Evolutionary conservation across 2,329 filamentous ascomycete genomes (phyloP).

Genomic region (Seiridium cupressi): DNA sequence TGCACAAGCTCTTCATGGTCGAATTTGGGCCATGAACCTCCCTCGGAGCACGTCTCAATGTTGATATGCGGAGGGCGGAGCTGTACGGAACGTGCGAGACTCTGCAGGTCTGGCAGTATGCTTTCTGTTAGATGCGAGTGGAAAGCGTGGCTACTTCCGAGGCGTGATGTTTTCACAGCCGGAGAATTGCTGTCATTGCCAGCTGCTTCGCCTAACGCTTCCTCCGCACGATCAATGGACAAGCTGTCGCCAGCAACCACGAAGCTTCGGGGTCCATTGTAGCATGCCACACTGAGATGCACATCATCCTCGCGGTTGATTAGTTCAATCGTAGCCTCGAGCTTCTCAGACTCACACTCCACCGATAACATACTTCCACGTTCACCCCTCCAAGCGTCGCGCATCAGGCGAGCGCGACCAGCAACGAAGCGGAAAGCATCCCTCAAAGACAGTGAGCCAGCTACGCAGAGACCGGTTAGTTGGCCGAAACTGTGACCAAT

Average conservation of each 20-base stretch:
- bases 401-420: conserved; percentile 29
- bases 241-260: not conserved
- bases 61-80: not conserved
- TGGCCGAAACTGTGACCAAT: conserved; percentile 40
- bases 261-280: not conserved
- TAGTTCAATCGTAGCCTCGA: conserved; percentile 13
- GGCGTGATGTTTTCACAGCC: conserved; percentile 2
- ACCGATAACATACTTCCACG: conserved; percentile 31
- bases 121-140: conserved; percentile 18
- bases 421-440: conserved; percentile 29
- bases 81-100: not conserved
- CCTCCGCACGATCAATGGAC: conserved; percentile 10
- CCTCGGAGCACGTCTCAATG: conserved; percentile 16
- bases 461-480: conserved; percentile 32
- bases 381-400: conserved; percentile 30
- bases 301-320: conserved; percentile 7
- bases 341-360: not conserved
- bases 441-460: conserved; percentile 26
- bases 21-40: conserved; percentile 8
- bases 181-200: not conserved
- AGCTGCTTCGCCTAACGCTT: conserved; percentile 5
- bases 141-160: conserved; percentile 21
- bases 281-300: conserved; percentile 13
- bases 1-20: not conserved
- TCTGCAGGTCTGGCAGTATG: conserved; percentile 7